phyloP scores from a whole-genome alignment of 75 land plant species.

The Sequoiadendron giganteum region DNA sequence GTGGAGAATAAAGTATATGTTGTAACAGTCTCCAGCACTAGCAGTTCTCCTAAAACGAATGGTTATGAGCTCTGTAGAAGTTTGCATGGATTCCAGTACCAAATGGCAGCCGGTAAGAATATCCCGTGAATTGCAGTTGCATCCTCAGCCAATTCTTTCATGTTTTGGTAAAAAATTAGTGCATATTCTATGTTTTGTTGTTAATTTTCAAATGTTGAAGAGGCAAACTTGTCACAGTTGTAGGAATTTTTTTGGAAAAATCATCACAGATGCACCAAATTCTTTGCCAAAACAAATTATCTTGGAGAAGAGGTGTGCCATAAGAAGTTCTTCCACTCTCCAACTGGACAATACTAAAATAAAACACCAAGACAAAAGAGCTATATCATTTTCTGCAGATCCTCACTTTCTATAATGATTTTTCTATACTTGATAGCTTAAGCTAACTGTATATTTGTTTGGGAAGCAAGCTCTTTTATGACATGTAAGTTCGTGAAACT shows the following conservation, averaged over 20 bases:
- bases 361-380: too few species aligned
- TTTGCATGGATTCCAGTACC: slow-evolving; percentile 10
- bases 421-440: neutral
- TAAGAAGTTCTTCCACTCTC: neutral
- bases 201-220: neutral
- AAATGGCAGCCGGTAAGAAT: slow-evolving; percentile 10
- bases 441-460: neutral
- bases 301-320: neutral
- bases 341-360: neutral
- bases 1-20: neutral
- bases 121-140: neutral
- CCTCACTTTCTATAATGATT: neutral
- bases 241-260: neutral
- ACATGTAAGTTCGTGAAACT: neutral
- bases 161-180: neutral
- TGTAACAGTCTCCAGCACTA: neutral
- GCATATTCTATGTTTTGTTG: neutral
- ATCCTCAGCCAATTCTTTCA: neutral
- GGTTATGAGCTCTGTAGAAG: slow-evolving; percentile 13
- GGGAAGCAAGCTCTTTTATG: neutral
- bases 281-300: too few species aligned
- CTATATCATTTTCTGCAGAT: too few species aligned
- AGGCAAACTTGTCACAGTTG: neutral
- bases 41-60: neutral
- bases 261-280: too few species aligned